A percentile compares a stretch with the other conserved stretches of the same genome.
Evolutionary conservation across 2,329 filamentous ascomycete species (phyloP).

Genomic region (Diaporthe ampelina): DNA sequence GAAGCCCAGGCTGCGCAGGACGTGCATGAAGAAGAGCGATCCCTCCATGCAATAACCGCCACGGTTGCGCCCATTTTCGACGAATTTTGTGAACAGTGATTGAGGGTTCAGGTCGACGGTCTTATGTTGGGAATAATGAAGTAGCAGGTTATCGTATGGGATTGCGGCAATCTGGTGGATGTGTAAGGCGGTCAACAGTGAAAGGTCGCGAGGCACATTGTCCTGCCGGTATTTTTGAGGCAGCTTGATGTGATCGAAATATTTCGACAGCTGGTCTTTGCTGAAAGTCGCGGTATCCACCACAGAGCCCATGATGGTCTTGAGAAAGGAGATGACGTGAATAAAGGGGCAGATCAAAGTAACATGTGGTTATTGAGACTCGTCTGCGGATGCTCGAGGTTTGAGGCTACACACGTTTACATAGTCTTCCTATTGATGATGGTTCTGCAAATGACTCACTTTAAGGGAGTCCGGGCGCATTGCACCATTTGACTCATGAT

Average conservation of each 20-base stretch:
- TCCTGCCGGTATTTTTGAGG: constrained; percentile 43
- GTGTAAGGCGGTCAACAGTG: constrained; percentile 57
- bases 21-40: constrained; percentile 62
- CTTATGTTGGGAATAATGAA: constrained; percentile 63
- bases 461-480: not conserved
- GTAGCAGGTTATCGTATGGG: constrained; percentile 69
- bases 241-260: constrained; percentile 45
- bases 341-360: not conserved
- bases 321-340: too few species aligned
- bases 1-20: constrained; percentile 47
- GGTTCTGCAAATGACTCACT: not conserved
- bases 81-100: constrained; percentile 64
- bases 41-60: constrained; percentile 75
- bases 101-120: constrained; percentile 59
- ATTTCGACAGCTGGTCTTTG: constrained; percentile 42
- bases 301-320: not conserved
- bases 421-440: not conserved
- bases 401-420: too few species aligned
- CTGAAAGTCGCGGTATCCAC: not conserved
- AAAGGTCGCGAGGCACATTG: constrained; percentile 47
- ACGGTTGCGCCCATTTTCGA: constrained; percentile 56
- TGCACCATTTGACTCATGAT: constrained; percentile 8
- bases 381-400: not conserved
- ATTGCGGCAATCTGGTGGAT: constrained; percentile 62
- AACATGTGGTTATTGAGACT: not conserved